These are phyloP conservation scores for Bacterosira constricta DNA, from an alignment of 108 stramenopile genomes.

Conservation along the genomic window DNA sequence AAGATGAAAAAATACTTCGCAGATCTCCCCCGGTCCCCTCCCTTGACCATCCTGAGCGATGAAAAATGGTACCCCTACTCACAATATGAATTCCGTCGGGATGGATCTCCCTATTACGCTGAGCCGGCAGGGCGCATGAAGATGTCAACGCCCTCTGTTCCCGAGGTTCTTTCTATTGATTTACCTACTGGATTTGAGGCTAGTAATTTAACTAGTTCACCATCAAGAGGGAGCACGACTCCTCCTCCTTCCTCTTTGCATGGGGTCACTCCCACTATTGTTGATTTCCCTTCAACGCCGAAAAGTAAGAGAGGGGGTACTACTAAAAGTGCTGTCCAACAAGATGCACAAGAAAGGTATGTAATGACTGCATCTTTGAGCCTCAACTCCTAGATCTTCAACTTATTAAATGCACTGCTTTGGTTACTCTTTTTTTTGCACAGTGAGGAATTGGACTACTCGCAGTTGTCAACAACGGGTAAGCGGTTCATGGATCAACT, in stretches of 20 bases:
- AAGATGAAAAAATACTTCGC: constrained; percentile 15
- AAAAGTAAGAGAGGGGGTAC: constrained; percentile 1
- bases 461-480: constrained; percentile 29
- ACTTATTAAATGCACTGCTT: no score
- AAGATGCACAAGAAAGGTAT: neutral
- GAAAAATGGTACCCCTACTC: constrained; percentile 50
- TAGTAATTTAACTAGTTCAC: constrained; percentile 19
- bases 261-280: constrained; percentile 18
- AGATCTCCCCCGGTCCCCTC: constrained; percentile 14
- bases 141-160: constrained; percentile 33
- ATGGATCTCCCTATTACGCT: constrained; percentile 27
- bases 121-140: constrained; percentile 9
- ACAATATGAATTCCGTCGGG: constrained; percentile 36
- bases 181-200: constrained; percentile 51
- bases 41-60: constrained; percentile 31
- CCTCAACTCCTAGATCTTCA: no score
- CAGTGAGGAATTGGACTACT: constrained; percentile 8
- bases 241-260: neutral
- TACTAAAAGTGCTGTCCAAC: neutral
- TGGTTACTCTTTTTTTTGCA: neutral
- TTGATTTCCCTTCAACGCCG: constrained; percentile 23
- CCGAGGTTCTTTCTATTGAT: constrained; percentile 41
- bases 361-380: no score
- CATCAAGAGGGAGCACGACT: neutral
- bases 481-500: constrained; percentile 37